These are phyloP conservation scores for Globisporangium spiculum DNA, from an alignment of 352 stramenopile genomes.

Conservation along the genomic window DNA sequence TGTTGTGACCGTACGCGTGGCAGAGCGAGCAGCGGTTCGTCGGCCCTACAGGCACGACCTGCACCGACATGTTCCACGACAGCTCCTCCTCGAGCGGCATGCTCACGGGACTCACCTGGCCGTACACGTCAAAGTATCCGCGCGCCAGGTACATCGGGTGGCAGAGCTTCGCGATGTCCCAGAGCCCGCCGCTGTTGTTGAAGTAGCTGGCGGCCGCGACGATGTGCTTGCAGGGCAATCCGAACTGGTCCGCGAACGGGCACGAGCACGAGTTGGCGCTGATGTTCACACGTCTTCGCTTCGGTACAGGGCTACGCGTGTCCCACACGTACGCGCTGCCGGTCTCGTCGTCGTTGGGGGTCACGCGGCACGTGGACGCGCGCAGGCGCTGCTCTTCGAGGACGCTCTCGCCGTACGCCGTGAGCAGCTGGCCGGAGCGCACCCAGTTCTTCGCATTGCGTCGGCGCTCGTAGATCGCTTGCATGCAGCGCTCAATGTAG, in stretches of 20 bases:
- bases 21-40: constrained; percentile 43
- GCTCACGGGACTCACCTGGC: constrained; percentile 23
- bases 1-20: constrained; percentile 44
- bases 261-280: constrained; percentile 37
- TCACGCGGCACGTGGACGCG: constrained; percentile 32
- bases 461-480: constrained; percentile 33
- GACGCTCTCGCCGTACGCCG: constrained; percentile 30
- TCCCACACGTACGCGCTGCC: constrained; percentile 47
- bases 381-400: constrained; percentile 31
- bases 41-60: constrained; percentile 27
- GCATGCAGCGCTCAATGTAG: constrained; percentile 44
- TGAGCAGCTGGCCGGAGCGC: constrained; percentile 27
- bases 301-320: constrained; percentile 29
- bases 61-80: constrained; percentile 31
- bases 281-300: constrained; percentile 42
- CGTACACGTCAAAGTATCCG: constrained; percentile 34
- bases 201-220: constrained; percentile 37
- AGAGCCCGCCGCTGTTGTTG: constrained; percentile 27
- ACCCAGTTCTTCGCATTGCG: constrained; percentile 25
- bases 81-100: constrained; percentile 50
- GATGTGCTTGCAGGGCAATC: constrained; percentile 44
- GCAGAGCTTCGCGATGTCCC: constrained; percentile 34
- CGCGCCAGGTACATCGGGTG: constrained; percentile 31
- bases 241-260: constrained; percentile 36
- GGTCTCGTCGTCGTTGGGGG: constrained; percentile 39